These are phyloP conservation scores for Pythium aphanidermatum DNA, from an alignment of 352 stramenopile species.

Conservation along the genomic window DNA sequence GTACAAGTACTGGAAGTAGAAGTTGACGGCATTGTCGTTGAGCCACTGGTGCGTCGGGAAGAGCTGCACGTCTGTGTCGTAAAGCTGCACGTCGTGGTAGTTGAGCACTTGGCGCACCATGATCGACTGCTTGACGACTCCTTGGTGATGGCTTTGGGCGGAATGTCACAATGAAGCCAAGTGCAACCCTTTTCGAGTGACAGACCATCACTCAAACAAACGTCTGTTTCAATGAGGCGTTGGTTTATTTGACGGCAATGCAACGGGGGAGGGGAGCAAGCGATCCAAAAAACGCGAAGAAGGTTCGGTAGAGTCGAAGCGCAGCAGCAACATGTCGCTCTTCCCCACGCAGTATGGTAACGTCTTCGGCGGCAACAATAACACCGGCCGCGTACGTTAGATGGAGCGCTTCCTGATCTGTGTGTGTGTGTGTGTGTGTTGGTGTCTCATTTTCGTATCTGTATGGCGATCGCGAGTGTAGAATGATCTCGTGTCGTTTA, in stretches of 20 bases:
- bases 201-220: slow-evolving; percentile 3
- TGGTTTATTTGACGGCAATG: slow-evolving; percentile 15
- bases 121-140: background rate
- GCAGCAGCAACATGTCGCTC: slow-evolving; percentile 32
- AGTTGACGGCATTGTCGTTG: slow-evolving; percentile 82
- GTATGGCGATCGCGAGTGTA: too few relatives aligned
- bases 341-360: slow-evolving; percentile 75
- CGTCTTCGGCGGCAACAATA: slow-evolving; percentile 62
- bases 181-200: background rate
- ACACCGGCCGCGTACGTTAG: slow-evolving; percentile 45
- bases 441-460: background rate
- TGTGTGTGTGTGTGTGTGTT: background rate
- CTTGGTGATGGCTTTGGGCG: background rate
- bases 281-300: slow-evolving; percentile 16
- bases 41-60: slow-evolving; percentile 60
- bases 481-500: slow-evolving; percentile 88
- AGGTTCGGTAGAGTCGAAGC: slow-evolving; percentile 16
- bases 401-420: background rate
- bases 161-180: background rate
- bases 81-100: slow-evolving; percentile 80
- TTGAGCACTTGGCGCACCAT: slow-evolving; percentile 56
- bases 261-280: too few relatives aligned
- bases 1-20: slow-evolving; percentile 71
- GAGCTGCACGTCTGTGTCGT: slow-evolving; percentile 71
- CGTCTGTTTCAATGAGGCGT: too few relatives aligned